Evolutionary conservation across 129 eudicot genomes (phyloP), one percentile per base, ranked within the genome.

Genomic region (Centrapalus pauciflorus): DNA sequence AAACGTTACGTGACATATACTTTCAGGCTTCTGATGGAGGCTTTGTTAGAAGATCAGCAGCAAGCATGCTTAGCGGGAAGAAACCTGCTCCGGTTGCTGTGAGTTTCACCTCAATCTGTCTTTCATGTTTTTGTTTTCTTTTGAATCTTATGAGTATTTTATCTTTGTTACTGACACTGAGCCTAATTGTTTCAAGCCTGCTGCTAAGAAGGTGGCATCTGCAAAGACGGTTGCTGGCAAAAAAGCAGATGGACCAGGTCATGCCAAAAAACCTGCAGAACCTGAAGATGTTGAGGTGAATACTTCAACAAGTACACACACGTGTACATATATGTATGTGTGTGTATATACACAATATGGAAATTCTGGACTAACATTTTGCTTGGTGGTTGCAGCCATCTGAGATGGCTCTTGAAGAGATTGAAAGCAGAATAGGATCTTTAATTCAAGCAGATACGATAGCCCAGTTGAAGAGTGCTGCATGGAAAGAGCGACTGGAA

Each of bases 11-110:
- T 14, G 49, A 12, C 34, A 55, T 61, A 40, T 61, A 49, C 33
- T 34, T 71, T 49, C 84, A 89, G 97, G 76, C 88, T 70, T 76
- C 95, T 51, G 88, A 81, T 70, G 89, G 79, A 66, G 81, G 90
- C 46, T 77, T 76, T 62, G 87, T 79, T 58, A 85, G 69, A 67
- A 82, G 84, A 74, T 89, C 99, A 64, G 99, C 99, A 50, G 96
- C 99, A 61, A 94, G 99, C 83, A 86, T 94, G 99, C 94, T 94
- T 56, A 94, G 94, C 73, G 97, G 99, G 61, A 89, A 89, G 83
- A 94, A 75, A 76, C 95, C 99, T 66, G 74, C 79, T 71, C 81
- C 78, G 28, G 81, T 95, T 69, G 88, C 93, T 72, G 99, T 94
- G 79, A 80, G 99, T 76, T 58, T 30, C 24, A 50, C 28, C 34